Evolutionary conservation across 352 stramenopile genomes (phyloP).

Genomic region (Phytophthora sojae): DNA sequence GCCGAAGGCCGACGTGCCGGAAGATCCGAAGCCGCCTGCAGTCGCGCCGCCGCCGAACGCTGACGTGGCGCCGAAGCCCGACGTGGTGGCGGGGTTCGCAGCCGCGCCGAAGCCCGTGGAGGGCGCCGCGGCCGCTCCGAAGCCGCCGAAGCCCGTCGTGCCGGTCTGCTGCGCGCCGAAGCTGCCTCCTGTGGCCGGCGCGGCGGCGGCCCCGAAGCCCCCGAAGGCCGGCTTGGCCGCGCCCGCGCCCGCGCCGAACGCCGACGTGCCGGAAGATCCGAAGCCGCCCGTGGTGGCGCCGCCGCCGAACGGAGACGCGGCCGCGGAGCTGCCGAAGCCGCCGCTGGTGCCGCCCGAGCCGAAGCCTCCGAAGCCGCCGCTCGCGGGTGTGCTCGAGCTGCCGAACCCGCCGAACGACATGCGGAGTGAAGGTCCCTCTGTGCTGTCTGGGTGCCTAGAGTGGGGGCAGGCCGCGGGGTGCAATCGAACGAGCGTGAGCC

Average conservation of each 20-base stretch:
- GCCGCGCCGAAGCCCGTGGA: constrained; percentile 49
- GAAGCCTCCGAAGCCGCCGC: constrained; percentile 59
- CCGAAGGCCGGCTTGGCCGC: constrained; percentile 51
- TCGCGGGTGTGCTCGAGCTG: constrained; percentile 43
- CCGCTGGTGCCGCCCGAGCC: constrained; percentile 36
- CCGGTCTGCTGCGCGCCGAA: constrained; percentile 35
- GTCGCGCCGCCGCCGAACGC: constrained; percentile 30
- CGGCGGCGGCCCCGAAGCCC: constrained; percentile 32
- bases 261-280: constrained; percentile 34
- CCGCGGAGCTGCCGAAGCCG: constrained; percentile 49
- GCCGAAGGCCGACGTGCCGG: constrained; percentile 48
- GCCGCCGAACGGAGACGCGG: constrained; percentile 61
- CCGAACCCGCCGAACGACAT: constrained; percentile 71
- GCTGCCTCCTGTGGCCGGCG: constrained; percentile 16
- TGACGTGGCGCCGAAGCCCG: constrained; percentile 51
- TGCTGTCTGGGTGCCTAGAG: not conserved
- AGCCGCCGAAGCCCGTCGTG: constrained; percentile 53
- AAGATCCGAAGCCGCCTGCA: constrained; percentile 38
- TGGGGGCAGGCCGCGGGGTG: not conserved
- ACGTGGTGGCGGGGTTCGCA: constrained; percentile 33
- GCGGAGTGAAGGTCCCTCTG: constrained; percentile 30
- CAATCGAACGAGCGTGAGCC: constrained; percentile 4
- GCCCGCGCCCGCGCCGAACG: constrained; percentile 57
- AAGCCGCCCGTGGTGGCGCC: constrained; percentile 39
- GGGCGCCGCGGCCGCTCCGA: constrained; percentile 23